phyloP scores from a whole-genome alignment of 2,329 filamentous ascomycete genomes.

The Canariomyces notabilis region DNA sequence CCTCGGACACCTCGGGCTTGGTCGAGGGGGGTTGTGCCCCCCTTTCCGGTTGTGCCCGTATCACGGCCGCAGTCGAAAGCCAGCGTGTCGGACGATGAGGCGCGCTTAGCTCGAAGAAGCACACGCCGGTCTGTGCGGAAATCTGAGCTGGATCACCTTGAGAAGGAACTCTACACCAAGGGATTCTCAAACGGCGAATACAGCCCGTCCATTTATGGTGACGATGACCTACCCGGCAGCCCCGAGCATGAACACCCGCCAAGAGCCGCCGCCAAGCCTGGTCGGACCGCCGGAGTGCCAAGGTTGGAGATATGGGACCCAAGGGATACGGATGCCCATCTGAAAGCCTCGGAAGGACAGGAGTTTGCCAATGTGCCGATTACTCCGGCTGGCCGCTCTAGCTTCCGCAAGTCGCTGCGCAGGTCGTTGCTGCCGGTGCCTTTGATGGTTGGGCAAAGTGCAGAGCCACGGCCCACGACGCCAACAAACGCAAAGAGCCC shows the following conservation, averaged over 20 bases:
- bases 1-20: too few relatives aligned
- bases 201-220: neutral
- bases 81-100: too few relatives aligned
- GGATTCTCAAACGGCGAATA: neutral
- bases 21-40: neutral
- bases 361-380: too few relatives aligned
- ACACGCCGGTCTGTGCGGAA: too few relatives aligned
- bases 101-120: too few relatives aligned
- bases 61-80: too few relatives aligned
- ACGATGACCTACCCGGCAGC: neutral
- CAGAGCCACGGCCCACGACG: neutral
- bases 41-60: neutral
- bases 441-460: neutral
- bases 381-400: too few relatives aligned
- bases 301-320: neutral
- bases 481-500: neutral
- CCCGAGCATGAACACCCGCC: neutral
- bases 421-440: conserved; percentile 1
- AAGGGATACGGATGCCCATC: neutral
- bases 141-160: too few relatives aligned
- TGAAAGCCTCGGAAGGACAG: too few relatives aligned
- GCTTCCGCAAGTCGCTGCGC: neutral
- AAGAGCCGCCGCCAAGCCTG: neutral
- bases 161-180: neutral
- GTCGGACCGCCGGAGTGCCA: neutral